phyloP scores from a whole-genome alignment of 768 basidiomycete species.

The Butyriboletus loyo region DNA sequence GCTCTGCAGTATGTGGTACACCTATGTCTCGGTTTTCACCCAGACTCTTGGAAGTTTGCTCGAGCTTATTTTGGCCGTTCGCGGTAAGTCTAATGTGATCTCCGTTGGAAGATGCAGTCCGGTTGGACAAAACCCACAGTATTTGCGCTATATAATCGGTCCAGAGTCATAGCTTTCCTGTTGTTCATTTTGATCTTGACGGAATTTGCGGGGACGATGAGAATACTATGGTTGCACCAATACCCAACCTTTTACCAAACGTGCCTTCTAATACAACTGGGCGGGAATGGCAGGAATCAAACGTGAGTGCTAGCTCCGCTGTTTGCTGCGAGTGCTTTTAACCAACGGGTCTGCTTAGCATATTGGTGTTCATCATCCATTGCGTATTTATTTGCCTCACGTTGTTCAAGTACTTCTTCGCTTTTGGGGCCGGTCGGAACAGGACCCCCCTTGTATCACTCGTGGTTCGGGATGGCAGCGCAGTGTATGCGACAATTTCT shows the following conservation, averaged over 20 bases:
- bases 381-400: conserved; percentile 15
- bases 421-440: conserved; percentile 15
- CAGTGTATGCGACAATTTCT: too few species aligned
- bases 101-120: background rate
- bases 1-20: conserved; percentile 9
- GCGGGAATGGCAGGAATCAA: background rate
- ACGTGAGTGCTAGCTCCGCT: background rate
- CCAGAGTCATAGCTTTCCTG: conserved; percentile 1
- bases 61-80: too few species aligned
- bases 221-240: background rate
- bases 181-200: conserved; percentile 3
- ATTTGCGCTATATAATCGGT: conserved; percentile 16
- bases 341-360: background rate
- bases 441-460: too few species aligned
- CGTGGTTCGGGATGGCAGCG: too few species aligned
- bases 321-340: background rate
- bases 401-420: conserved; percentile 17
- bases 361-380: conserved; percentile 11
- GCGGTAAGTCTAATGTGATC: too few species aligned
- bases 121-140: background rate
- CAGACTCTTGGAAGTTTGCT: conserved; percentile 11
- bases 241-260: background rate
- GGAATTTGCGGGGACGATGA: background rate
- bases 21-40: background rate
- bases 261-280: conserved; percentile 6